These are phyloP conservation scores for Nitzschia palea DNA, from an alignment of 108 stramenopile genomes.

Conservation along the genomic window DNA sequence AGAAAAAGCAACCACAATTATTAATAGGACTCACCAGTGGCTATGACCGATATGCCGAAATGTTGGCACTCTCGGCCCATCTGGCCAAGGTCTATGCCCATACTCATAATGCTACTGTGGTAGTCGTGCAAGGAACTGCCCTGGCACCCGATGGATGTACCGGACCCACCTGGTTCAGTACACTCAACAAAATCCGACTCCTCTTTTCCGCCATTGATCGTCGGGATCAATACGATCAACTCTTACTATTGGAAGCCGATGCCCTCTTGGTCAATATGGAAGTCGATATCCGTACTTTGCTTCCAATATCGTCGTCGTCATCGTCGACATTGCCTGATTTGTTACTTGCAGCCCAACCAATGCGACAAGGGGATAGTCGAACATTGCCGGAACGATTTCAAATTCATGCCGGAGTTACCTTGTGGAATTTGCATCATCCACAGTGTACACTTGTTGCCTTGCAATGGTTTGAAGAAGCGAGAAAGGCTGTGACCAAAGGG, in stretches of 20 bases:
- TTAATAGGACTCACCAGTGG: conserved; percentile 20
- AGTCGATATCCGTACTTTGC: conserved; percentile 8
- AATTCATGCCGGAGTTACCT: conserved; percentile 14
- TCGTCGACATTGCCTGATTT: neutral
- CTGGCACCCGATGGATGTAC: conserved; percentile 23
- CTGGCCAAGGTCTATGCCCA: conserved; percentile 23
- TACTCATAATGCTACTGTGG: conserved; percentile 12
- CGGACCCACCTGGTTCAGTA: conserved; percentile 1
- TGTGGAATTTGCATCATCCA: conserved; percentile 34
- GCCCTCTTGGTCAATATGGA: conserved; percentile 17
- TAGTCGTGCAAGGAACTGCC: conserved; percentile 27
- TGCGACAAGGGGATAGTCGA: conserved; percentile 2
- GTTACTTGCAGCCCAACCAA: conserved; percentile 7
- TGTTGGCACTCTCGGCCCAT: conserved; percentile 10
- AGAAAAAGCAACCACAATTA: neutral
- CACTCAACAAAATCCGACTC: conserved; percentile 28
- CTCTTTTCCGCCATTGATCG: conserved; percentile 28
- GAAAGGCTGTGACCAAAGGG: conserved; percentile 3
- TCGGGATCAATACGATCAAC: conserved; percentile 11
- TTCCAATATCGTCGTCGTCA: neutral
- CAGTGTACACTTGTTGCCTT: conserved; percentile 11
- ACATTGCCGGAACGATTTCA: neutral
- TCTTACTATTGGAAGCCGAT: conserved; percentile 31
- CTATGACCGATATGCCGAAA: conserved; percentile 15
- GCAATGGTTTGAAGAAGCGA: conserved; percentile 27